Percentiles rank a stretch among this genome's conserved stretches.
Evolutionary conservation across 83 land plant species (phyloP).

Genomic region (Picea abies): DNA sequence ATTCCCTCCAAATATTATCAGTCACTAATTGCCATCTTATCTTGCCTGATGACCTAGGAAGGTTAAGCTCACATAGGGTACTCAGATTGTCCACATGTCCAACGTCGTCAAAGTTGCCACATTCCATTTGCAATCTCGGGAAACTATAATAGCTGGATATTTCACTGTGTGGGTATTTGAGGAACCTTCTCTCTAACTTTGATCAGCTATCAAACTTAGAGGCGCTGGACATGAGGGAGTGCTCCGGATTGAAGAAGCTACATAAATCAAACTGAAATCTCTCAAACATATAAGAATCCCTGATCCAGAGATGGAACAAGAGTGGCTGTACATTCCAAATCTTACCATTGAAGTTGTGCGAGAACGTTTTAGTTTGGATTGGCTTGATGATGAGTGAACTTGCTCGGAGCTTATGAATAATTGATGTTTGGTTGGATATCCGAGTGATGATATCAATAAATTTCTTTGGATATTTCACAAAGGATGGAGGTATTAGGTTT

Average conservation of each 20-base stretch:
- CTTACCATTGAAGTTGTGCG: neutral
- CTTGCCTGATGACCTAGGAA: constrained; percentile 40
- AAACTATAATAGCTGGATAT: constrained; percentile 48
- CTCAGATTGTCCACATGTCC: constrained; percentile 49
- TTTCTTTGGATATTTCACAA: no score
- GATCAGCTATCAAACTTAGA: constrained; percentile 30
- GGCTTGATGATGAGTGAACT: neutral
- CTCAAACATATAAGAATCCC: constrained; percentile 43
- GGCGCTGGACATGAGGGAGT: constrained; percentile 70
- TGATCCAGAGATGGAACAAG: constrained; percentile 40
- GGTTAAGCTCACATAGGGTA: constrained; percentile 26
- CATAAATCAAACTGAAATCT: constrained; percentile 25
- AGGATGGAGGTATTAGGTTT: no score
- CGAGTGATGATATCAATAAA: no score
- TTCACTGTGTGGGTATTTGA: constrained; percentile 42
- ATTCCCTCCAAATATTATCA: constrained; percentile 30
- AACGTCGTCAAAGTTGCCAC: constrained; percentile 34
- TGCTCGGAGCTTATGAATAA: no score
- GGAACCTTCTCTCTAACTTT: constrained; percentile 47
- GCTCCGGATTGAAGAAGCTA: constrained; percentile 28
- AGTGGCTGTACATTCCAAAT: constrained; percentile 26
- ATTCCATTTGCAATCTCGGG: constrained; percentile 29
- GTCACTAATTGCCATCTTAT: constrained; percentile 52
- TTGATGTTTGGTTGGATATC: no score
- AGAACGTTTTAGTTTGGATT: neutral